Evolutionary conservation across 441 rosid genomes (phyloP).

Genomic region (Macaranga tanarius): DNA sequence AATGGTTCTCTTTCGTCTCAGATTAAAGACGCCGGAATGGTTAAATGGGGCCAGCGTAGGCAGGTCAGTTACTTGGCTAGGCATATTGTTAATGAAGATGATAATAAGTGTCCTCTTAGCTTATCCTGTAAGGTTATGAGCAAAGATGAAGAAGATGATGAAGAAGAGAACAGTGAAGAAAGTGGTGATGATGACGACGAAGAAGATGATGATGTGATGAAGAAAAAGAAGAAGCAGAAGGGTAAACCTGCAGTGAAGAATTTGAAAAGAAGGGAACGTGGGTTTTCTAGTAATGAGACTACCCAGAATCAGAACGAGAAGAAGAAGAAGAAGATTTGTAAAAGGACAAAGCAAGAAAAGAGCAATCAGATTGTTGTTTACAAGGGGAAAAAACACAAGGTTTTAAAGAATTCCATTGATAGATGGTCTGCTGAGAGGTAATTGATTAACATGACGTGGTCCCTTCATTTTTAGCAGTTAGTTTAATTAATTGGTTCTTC

Average conservation of each 20-base stretch:
- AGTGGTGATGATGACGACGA: slow-evolving; percentile 20
- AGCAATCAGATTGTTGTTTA: slow-evolving; percentile 36
- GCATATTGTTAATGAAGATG: slow-evolving; percentile 29
- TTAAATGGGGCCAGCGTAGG: slow-evolving; percentile 79
- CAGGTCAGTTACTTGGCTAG: slow-evolving; percentile 54
- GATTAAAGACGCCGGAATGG: slow-evolving; percentile 48
- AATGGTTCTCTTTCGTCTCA: slow-evolving; percentile 52
- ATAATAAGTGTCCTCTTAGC: slow-evolving; percentile 8
- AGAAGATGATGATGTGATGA: slow-evolving; percentile 8
- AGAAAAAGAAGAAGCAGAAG: neutral
- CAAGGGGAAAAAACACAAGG: slow-evolving; percentile 40
- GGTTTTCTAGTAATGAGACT: neutral
- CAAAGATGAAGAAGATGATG: slow-evolving; percentile 10
- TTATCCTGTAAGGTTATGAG: slow-evolving; percentile 20
- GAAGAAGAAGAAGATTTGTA: slow-evolving; percentile 22
- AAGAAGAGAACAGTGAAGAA: slow-evolving; percentile 6
- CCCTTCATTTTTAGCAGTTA: neutral
- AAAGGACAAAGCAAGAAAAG: slow-evolving; percentile 34
- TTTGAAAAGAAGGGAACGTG: slow-evolving; percentile 45
- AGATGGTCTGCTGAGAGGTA: slow-evolving; percentile 91
- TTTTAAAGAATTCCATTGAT: slow-evolving; percentile 40
- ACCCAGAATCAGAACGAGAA: neutral
- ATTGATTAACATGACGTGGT: neutral
- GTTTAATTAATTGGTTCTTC: too few species aligned
- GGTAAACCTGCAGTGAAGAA: slow-evolving; percentile 20